Base-by-base conservation (phyloP, 495 filamentous ascomycete species). In the Penicillium tannophilum region DNA sequence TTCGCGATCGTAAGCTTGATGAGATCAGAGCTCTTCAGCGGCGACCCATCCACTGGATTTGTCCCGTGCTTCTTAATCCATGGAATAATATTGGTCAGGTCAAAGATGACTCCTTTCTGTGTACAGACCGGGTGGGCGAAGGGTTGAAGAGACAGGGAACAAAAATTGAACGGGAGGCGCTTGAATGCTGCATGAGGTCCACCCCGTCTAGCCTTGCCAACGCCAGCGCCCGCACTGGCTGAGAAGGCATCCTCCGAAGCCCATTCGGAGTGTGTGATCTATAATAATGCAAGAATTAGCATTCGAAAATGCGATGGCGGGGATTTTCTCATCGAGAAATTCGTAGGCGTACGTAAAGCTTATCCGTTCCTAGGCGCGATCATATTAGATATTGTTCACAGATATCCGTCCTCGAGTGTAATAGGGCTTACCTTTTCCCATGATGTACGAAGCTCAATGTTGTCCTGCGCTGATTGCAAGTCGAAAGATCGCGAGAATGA, bases 191-290 rank as follows among this genome's bases (percentile, higher is more conserved):
- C 82, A 50, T 84, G 82, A 36, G 72, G 78, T 35, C 81, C 82
- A 16, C 82, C 81, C n/a, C 68, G 72, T 54, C 65, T 65, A 6
- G 77, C 62, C 45, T 70, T 78, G 20, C 72, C 62, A 16, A 89
- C 86, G 56, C 86, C 89, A 39, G 89, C 83, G 69, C 90, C 90
- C 31, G 80, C 84, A 63, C 82, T 89, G 61, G 91, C 88, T 24
- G 88, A 87, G 76, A 87, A 94, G 51, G 89, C 88, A 71, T 96
- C 91, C 35, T 86, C 84, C 12, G 90, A 94, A n/a, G 91, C 87
- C 93, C 93, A 97, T 78, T 97, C 93, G 54, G 88, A 91, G 70
- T 97, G 93, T 41, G 93, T 97, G 68, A 97, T 97, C 83, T 89
- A 59, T 41, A 48, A 17, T 17, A 7, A 60, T 24, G 23, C 10